These are phyloP conservation scores for Macrolepiota dolichaula DNA, from an alignment of 768 basidiomycete genomes.

Conservation along the genomic window DNA sequence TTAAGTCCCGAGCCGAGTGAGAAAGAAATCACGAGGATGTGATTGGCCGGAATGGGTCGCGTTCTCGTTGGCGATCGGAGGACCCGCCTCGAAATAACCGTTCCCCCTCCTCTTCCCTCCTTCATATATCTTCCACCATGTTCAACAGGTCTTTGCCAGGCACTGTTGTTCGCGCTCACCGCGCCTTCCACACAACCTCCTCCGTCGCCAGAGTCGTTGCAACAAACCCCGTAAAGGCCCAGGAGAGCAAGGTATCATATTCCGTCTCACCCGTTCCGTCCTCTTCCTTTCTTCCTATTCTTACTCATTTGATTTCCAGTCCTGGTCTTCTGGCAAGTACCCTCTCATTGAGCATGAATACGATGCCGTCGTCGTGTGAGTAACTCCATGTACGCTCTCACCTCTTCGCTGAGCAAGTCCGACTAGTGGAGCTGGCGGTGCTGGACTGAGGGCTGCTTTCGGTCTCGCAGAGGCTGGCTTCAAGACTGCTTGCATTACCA, in stretches of 20 bases:
- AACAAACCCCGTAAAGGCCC: conserved; percentile 73
- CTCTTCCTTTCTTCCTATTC: conserved; percentile 11
- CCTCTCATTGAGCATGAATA: conserved; percentile 98
- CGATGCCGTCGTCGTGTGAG: conserved; percentile 97
- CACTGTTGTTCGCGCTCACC: conserved; percentile 44
- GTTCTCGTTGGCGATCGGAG: conserved; percentile 25
- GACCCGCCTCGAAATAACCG: conserved; percentile 4
- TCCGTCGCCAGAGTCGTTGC: conserved; percentile 59
- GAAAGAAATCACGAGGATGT: conserved; percentile 35
- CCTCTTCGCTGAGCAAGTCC: conserved; percentile 7
- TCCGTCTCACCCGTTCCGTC: conserved; percentile 16
- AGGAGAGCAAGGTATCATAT: conserved; percentile 79
- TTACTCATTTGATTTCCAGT: conserved; percentile 35
- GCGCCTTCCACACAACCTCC: conserved; percentile 67
- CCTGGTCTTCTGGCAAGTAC: conserved; percentile 85
- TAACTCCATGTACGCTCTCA: conserved; percentile 17
- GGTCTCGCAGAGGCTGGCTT: conserved; percentile 97
- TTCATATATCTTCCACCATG: conserved; percentile 41
- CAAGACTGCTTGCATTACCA: conserved; percentile 99
- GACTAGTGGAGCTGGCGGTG: conserved; percentile 91
- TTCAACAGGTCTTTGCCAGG: conserved; percentile 61
- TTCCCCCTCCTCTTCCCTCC: conserved; percentile 14
- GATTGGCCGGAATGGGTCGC: conserved; percentile 38
- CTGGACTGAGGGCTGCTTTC: conserved; percentile 96
- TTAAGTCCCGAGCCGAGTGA: conserved; percentile 11